phyloP scores from a whole-genome alignment of 371 early-diverging fungal species.

The Mucor circinelloides region DNA sequence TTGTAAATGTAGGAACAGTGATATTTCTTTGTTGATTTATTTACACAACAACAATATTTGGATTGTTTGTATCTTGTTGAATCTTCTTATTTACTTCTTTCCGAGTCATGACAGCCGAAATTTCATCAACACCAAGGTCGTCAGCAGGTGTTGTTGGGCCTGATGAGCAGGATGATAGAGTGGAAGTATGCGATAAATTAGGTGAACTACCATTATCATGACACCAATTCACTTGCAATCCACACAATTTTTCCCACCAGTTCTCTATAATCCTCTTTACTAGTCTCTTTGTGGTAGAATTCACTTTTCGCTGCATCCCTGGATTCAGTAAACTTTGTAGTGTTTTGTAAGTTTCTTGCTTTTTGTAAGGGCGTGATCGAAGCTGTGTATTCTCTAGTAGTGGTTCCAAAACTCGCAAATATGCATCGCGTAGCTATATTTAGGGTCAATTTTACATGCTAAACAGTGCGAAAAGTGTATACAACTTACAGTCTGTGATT shows the following conservation, averaged over 20 bases:
- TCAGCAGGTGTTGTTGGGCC: slow-evolving; percentile 19
- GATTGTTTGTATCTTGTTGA: background rate
- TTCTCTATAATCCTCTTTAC: slow-evolving; percentile 56
- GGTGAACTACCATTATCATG: slow-evolving; percentile 6
- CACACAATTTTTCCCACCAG: slow-evolving; percentile 46
- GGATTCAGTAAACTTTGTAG: slow-evolving; percentile 45
- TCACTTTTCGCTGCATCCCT: slow-evolving; percentile 32
- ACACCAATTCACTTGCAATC: background rate
- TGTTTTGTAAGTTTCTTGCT: slow-evolving; percentile 49
- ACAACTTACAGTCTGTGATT: slow-evolving; percentile 49
- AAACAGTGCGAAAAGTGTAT: background rate
- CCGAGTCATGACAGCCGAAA: slow-evolving; percentile 6
- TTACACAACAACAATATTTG: slow-evolving; percentile 8
- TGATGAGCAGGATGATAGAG: background rate
- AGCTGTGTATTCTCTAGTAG: slow-evolving; percentile 71
- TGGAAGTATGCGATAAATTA: slow-evolving; percentile 1
- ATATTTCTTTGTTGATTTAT: slow-evolving; percentile 6
- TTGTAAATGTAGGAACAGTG: background rate
- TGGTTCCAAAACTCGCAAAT: slow-evolving; percentile 74
- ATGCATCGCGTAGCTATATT: slow-evolving; percentile 70
- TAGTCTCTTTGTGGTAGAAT: slow-evolving; percentile 38
- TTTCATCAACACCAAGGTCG: slow-evolving; percentile 6
- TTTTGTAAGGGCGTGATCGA: slow-evolving; percentile 52
- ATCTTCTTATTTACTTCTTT: slow-evolving; percentile 10
- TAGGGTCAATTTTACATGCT: background rate